Percentiles rank a stretch among this genome's conserved stretches.
Evolutionary conservation across 2,329 filamentous ascomycete genomes (phyloP).

Genomic region (Plectosphaerella plurivora): DNA sequence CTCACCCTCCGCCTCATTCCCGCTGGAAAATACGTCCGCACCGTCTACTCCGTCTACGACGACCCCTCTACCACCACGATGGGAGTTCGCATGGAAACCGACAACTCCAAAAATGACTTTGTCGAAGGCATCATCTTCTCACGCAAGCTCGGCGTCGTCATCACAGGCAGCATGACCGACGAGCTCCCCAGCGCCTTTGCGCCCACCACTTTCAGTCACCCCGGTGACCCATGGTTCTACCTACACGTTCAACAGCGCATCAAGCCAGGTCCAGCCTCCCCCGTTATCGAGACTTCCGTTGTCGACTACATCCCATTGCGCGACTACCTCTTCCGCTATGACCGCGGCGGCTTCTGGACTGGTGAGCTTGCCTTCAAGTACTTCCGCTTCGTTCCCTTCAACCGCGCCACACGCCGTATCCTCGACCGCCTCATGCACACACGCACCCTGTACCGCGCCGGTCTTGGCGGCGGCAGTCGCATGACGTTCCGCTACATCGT

Average conservation of each 20-base stretch:
- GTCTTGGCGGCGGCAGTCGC: constrained; percentile 50
- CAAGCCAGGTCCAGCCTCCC: not conserved
- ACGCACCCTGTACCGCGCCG: constrained; percentile 59
- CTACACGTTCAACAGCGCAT: constrained; percentile 45
- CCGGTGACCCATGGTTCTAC: constrained; percentile 69
- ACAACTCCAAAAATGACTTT: constrained; percentile 48
- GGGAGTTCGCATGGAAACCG: constrained; percentile 40
- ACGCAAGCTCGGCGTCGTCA: constrained; percentile 49
- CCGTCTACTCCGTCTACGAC: constrained; percentile 48
- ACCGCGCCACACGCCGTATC: constrained; percentile 55
- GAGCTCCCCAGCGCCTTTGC: constrained; percentile 27
- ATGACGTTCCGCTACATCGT: constrained; percentile 58
- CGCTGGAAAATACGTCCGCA: constrained; percentile 50
- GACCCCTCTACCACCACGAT: constrained; percentile 31
- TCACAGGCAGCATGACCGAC: constrained; percentile 54
- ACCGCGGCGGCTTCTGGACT: constrained; percentile 67
- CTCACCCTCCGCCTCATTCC: constrained; percentile 56
- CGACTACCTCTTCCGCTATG: constrained; percentile 69
- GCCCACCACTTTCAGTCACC: constrained; percentile 47
- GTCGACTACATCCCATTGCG: constrained; percentile 55
- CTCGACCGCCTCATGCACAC: constrained; percentile 61
- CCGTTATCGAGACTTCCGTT: not conserved
- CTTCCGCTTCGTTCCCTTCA: constrained; percentile 58
- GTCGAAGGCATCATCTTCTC: constrained; percentile 67
- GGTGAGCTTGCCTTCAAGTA: constrained; percentile 59